Evolutionary conservation across 2,329 filamentous ascomycete genomes (phyloP).

Genomic region (Trichoderma simmonsii): DNA sequence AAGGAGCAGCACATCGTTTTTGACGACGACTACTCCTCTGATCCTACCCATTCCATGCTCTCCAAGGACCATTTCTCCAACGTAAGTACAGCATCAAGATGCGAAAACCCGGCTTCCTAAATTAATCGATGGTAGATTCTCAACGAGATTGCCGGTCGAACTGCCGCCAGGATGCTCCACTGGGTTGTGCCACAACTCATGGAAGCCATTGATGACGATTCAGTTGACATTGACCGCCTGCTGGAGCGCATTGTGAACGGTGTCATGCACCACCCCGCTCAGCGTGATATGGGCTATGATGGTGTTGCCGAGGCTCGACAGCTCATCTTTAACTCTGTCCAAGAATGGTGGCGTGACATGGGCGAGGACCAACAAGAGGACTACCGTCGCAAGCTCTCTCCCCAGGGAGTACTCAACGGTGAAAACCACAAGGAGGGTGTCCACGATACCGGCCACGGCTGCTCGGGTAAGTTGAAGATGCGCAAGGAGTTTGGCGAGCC

Average conservation of each 20-base stretch:
- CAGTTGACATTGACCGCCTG: conserved; percentile 64
- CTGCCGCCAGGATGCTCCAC: conserved; percentile 72
- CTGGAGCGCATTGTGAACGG: conserved; percentile 75
- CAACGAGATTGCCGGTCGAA: conserved; percentile 82
- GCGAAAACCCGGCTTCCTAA: neutral
- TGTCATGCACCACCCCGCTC: conserved; percentile 84
- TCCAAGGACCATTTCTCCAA: conserved; percentile 96
- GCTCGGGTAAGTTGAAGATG: conserved; percentile 73
- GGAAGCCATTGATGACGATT: conserved; percentile 78
- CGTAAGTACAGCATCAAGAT: conserved; percentile 38
- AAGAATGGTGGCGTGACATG: conserved; percentile 78
- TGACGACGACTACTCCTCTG: conserved; percentile 67
- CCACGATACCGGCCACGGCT: conserved; percentile 80
- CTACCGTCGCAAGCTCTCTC: conserved; percentile 71
- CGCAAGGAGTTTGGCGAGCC: conserved; percentile 59
- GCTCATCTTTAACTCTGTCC: conserved; percentile 75
- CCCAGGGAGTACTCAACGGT: conserved; percentile 71
- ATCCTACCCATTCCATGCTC: conserved; percentile 93
- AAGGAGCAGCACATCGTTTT: conserved; percentile 87
- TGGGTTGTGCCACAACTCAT: conserved; percentile 92
- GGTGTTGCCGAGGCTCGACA: conserved; percentile 68
- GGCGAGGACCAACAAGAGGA: conserved; percentile 59
- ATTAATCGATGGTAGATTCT: conserved; percentile 50
- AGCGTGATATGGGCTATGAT: conserved; percentile 66
- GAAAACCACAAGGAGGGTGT: conserved; percentile 86